Percentiles rank a stretch among this genome's conserved stretches.
phyloP scores from a whole-genome alignment of 345 rosid species.

The Linum trigynum region DNA sequence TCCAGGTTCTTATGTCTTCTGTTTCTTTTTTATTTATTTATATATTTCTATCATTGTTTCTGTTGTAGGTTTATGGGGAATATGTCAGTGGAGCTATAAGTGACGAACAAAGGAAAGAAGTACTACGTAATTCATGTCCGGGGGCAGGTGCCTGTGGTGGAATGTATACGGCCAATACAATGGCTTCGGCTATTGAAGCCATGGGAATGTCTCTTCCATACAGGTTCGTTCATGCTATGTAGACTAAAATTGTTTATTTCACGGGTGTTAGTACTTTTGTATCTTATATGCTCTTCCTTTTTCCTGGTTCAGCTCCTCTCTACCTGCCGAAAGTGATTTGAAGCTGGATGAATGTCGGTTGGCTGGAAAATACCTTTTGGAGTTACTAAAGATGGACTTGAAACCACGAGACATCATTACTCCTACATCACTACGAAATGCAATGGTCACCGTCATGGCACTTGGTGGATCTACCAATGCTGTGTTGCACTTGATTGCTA shows the following conservation, averaged over 20 bases:
- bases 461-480: slow-evolving; percentile 98
- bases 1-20: neutral
- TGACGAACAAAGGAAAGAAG: slow-evolving; percentile 67
- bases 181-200: slow-evolving; percentile 99
- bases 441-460: slow-evolving; percentile 98
- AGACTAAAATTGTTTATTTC: slow-evolving; percentile 2
- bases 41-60: neutral
- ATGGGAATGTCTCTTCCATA: slow-evolving; percentile 99
- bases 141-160: slow-evolving; percentile 99
- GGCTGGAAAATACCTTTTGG: slow-evolving; percentile 81
- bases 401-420: slow-evolving; percentile 93
- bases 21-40: slow-evolving; percentile 1
- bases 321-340: slow-evolving; percentile 90
- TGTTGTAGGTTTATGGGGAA: slow-evolving; percentile 70
- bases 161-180: slow-evolving; percentile 97
- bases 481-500: slow-evolving; percentile 88
- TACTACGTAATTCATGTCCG: slow-evolving; percentile 77
- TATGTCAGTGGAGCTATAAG: slow-evolving; percentile 72
- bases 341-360: slow-evolving; percentile 87
- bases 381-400: slow-evolving; percentile 77
- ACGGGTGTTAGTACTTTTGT: neutral
- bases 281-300: slow-evolving; percentile 11
- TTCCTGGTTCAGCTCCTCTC: slow-evolving; percentile 55
- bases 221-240: slow-evolving; percentile 36
- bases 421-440: slow-evolving; percentile 68